Conservation (phyloP, 2,329 filamentous ascomycete species). For the Fusarium decemcellulare region DNA sequence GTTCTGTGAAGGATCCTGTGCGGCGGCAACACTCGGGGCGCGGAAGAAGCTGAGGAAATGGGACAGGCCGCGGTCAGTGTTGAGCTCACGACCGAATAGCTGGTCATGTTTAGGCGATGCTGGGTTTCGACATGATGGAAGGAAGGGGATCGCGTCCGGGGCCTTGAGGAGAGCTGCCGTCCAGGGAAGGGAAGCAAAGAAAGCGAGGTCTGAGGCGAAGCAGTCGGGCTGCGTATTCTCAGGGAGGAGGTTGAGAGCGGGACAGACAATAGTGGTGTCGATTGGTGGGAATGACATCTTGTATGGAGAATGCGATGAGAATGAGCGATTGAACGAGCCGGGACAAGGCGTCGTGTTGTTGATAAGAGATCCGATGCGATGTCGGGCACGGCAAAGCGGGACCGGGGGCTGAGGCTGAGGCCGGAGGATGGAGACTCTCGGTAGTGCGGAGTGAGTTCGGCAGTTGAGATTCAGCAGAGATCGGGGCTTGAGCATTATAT, state of each 20-base stretch:
- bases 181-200: constrained; percentile 56
- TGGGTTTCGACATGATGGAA: constrained; percentile 53
- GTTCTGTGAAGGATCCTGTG: constrained; percentile 41
- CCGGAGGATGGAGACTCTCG: constrained; percentile 26
- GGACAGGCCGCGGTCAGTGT: constrained; percentile 44
- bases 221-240: constrained; percentile 44
- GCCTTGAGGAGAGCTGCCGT: constrained; percentile 49
- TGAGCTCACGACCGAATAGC: constrained; percentile 52
- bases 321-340: constrained; percentile 7
- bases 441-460: constrained; percentile 25
- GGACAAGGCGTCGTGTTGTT: constrained; percentile 4
- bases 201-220: constrained; percentile 46
- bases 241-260: constrained; percentile 48
- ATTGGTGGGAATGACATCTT: constrained; percentile 37
- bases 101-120: constrained; percentile 49
- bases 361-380: constrained; percentile 7
- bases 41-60: constrained; percentile 55
- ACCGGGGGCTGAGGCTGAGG: constrained; percentile 7
- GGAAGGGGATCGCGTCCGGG: constrained; percentile 49
- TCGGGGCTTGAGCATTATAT: constrained; percentile 32
- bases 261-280: constrained; percentile 49
- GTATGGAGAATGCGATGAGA: constrained; percentile 30
- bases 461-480: constrained; percentile 16
- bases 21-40: constrained; percentile 43
- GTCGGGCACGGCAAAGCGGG: constrained; percentile 25